These are phyloP conservation scores for Kurtzmaniella quercitrusa DNA, from an alignment of 1,139 yeast genomes.

Conservation along the genomic window DNA sequence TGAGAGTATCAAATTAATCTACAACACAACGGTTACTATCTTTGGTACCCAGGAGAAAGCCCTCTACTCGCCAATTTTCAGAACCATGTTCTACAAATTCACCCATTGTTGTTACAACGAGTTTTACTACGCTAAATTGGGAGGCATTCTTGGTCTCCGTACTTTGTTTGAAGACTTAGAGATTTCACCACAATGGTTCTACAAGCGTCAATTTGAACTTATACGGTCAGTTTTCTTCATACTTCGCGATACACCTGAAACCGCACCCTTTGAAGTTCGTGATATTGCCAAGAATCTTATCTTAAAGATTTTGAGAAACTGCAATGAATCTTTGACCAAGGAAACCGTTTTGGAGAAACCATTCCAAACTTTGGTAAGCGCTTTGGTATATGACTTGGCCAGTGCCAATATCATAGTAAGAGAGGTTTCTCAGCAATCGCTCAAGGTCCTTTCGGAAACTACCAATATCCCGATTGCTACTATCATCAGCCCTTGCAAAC, in stretches of 20 bases:
- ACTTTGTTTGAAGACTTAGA: slow-evolving; percentile 66
- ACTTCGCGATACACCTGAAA: slow-evolving; percentile 83
- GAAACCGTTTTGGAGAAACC: slow-evolving; percentile 64
- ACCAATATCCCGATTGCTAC: slow-evolving; percentile 68
- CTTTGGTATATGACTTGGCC: slow-evolving; percentile 87
- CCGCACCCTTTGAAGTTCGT: slow-evolving; percentile 79
- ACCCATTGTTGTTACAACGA: slow-evolving; percentile 92
- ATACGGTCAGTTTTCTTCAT: slow-evolving; percentile 87
- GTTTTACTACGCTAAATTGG: slow-evolving; percentile 77
- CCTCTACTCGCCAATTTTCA: slow-evolving; percentile 67
- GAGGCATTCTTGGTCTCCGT: slow-evolving; percentile 82
- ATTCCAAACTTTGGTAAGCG: slow-evolving; percentile 81
- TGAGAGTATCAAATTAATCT: slow-evolving; percentile 59
- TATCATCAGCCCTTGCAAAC: slow-evolving; percentile 79
- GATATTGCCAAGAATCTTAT: slow-evolving; percentile 68
- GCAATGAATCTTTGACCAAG: slow-evolving; percentile 57
- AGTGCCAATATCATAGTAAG: slow-evolving; percentile 83
- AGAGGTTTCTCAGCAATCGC: slow-evolving; percentile 72
- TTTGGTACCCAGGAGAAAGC: slow-evolving; percentile 69
- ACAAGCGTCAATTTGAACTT: slow-evolving; percentile 75
- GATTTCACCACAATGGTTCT: slow-evolving; percentile 70
- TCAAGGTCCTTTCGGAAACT: slow-evolving; percentile 63
- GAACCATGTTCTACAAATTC: slow-evolving; percentile 74
- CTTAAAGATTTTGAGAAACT: slow-evolving; percentile 57
- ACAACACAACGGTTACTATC: slow-evolving; percentile 56